These are phyloP conservation scores for Trichoderma lentiforme DNA, from an alignment of 2,329 filamentous ascomycete genomes.

Conservation along the genomic window DNA sequence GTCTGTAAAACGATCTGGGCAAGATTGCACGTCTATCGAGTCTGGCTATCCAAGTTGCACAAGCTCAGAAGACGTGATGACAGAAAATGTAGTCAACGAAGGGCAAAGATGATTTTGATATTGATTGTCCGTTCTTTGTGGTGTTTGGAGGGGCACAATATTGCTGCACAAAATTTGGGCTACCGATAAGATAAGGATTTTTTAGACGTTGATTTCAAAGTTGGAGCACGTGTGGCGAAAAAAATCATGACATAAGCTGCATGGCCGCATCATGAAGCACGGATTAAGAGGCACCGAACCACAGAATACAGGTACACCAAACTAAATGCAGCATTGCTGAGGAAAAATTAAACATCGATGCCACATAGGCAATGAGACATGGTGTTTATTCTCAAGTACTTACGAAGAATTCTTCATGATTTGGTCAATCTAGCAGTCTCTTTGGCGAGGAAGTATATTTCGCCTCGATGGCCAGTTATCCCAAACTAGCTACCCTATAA, in stretches of 20 bases:
- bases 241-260: background rate
- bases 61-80: background rate
- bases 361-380: background rate
- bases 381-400: background rate
- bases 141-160: conserved; percentile 19
- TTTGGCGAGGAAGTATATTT: background rate
- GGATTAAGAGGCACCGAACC: background rate
- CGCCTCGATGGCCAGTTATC: background rate
- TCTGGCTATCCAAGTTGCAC: background rate
- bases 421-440: background rate
- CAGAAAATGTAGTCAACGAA: background rate
- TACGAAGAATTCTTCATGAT: background rate
- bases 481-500: background rate
- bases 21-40: background rate
- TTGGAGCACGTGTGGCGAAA: background rate
- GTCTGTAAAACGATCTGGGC: background rate
- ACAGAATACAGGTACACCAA: background rate
- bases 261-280: background rate
- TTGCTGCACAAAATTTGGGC: conserved; percentile 16
- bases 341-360: background rate
- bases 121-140: background rate
- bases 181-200: conserved; percentile 20
- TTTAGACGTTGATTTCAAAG: background rate
- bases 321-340: background rate
- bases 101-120: background rate